Percentiles rank a stretch among this genome's conserved stretches.
phyloP scores from a whole-genome alignment of 805 yeast genomes.

The Pichia thaimueangensis region DNA sequence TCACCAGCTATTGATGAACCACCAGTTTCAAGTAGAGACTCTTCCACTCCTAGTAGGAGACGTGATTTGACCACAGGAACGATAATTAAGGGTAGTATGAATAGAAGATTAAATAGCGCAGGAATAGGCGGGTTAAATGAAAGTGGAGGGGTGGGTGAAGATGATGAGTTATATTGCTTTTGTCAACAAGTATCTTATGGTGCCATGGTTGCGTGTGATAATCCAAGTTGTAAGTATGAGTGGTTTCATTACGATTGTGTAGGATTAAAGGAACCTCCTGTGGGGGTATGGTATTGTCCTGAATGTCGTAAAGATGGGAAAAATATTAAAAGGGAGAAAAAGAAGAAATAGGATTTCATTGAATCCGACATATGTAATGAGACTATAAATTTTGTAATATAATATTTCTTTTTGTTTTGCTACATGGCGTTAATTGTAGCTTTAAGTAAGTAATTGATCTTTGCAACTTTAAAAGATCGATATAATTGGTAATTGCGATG shows the following conservation, averaged over 20 bases:
- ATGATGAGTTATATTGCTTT: conserved; percentile 73
- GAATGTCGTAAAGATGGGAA: conserved; percentile 48
- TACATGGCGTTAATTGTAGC: no score
- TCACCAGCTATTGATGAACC: not conserved
- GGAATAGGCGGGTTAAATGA: conserved; percentile 3
- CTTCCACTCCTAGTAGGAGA: conserved; percentile 8
- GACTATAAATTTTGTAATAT: no score
- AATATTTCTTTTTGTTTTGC: no score
- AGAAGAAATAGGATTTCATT: conserved; percentile 10
- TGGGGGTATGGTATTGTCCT: conserved; percentile 95
- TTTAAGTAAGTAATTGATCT: no score
- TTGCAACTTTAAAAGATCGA: no score
- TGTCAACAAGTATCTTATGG: conserved; percentile 89
- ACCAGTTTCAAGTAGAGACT: conserved; percentile 4
- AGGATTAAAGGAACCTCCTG: conserved; percentile 88
- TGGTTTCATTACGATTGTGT: conserved; percentile 76
- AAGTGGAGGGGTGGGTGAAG: conserved; percentile 35
- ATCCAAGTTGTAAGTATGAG: conserved; percentile 52
- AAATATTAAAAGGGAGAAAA: conserved; percentile 2
- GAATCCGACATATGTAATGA: no score
- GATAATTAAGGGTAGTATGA: conserved; percentile 11
- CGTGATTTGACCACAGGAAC: conserved; percentile 23
- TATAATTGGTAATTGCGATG: no score
- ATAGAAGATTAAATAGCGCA: conserved; percentile 5
- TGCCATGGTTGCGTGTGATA: conserved; percentile 58